These are phyloP conservation scores for Smittium culicis DNA, from an alignment of 371 early-diverging fungal species.

Conservation along the genomic window DNA sequence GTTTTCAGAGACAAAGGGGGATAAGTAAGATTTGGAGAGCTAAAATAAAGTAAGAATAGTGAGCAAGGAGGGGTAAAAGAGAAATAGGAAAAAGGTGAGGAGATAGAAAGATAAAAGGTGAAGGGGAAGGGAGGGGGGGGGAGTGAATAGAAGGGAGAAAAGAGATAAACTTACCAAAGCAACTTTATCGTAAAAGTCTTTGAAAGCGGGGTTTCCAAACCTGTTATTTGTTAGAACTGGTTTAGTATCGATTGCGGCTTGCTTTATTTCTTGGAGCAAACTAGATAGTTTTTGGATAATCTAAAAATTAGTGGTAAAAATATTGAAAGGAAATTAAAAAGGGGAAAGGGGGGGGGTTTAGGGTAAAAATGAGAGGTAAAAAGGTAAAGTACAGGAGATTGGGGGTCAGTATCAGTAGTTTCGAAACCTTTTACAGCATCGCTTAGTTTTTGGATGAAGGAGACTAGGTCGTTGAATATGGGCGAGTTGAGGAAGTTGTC, in stretches of 20 bases:
- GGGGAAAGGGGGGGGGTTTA: background rate
- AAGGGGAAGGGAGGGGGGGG: background rate
- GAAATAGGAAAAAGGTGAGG: background rate
- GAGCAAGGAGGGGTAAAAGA: too few species aligned
- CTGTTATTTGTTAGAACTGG: slow-evolving; percentile 66
- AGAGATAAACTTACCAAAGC: slow-evolving; percentile 29
- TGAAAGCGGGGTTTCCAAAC: slow-evolving; percentile 87
- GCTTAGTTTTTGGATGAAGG: slow-evolving; percentile 55
- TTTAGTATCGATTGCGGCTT: slow-evolving; percentile 51
- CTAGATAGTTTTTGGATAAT: slow-evolving; percentile 39
- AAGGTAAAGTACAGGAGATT: slow-evolving; percentile 36
- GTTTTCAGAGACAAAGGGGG: slow-evolving; percentile 24
- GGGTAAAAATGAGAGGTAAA: slow-evolving; percentile 3
- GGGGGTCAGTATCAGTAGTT: slow-evolving; percentile 33
- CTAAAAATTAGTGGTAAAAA: slow-evolving; percentile 10
- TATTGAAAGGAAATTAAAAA: background rate
- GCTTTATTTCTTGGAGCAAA: slow-evolving; percentile 44
- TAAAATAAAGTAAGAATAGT: too few species aligned
- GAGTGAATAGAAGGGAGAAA: background rate
- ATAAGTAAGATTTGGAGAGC: slow-evolving; percentile 13
- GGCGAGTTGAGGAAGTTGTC: slow-evolving; percentile 53
- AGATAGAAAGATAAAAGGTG: background rate
- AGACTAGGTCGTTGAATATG: slow-evolving; percentile 46
- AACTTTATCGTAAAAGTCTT: slow-evolving; percentile 57
- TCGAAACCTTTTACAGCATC: slow-evolving; percentile 50